These are phyloP conservation scores for Lepidium africanum DNA, from an alignment of 345 rosid genomes.

Conservation along the genomic window DNA sequence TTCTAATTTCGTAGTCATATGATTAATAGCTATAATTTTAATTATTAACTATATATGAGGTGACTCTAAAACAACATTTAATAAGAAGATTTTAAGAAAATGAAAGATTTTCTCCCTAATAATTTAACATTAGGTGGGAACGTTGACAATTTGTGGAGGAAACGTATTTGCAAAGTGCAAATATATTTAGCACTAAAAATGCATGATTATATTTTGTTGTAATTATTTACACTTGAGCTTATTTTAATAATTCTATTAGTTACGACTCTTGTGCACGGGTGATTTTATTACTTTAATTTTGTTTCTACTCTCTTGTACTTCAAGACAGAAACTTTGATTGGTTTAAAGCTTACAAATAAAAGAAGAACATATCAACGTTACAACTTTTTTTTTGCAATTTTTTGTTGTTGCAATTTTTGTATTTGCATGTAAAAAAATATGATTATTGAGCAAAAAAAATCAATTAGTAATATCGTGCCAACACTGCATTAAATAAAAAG, in stretches of 20 bases:
- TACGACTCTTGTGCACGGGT: conserved; percentile 26
- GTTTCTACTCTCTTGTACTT: conserved; percentile 17
- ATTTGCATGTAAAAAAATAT: conserved; percentile 16
- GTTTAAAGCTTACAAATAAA: conserved; percentile 12
- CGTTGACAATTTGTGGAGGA: conserved; percentile 28
- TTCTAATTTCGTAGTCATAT: conserved; percentile 28
- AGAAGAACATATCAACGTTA: conserved; percentile 17
- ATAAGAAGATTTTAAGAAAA: not conserved
- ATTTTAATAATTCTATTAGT: conserved; percentile 7
- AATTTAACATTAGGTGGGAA: conserved; percentile 26
- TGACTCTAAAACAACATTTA: not conserved
- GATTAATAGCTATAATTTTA: conserved; percentile 17
- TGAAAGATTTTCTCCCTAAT: conserved; percentile 5
- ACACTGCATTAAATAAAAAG: conserved; percentile 13
- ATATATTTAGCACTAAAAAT: conserved; percentile 17
- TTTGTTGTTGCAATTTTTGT: conserved; percentile 5
- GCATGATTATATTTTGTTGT: not conserved
- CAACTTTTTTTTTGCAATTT: too few relatives aligned
- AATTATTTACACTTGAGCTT: conserved; percentile 20
- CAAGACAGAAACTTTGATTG: conserved; percentile 20
- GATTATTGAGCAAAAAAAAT: not conserved
- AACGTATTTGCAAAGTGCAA: conserved; percentile 30
- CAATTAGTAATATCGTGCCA: conserved; percentile 15
- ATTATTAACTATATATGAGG: conserved; percentile 12
- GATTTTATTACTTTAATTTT: conserved; percentile 5